Evolutionary conservation across 495 filamentous ascomycete genomes (phyloP), one percentile per base, ranked within the genome.

Genomic region (Bryoglossum gracile): DNA sequence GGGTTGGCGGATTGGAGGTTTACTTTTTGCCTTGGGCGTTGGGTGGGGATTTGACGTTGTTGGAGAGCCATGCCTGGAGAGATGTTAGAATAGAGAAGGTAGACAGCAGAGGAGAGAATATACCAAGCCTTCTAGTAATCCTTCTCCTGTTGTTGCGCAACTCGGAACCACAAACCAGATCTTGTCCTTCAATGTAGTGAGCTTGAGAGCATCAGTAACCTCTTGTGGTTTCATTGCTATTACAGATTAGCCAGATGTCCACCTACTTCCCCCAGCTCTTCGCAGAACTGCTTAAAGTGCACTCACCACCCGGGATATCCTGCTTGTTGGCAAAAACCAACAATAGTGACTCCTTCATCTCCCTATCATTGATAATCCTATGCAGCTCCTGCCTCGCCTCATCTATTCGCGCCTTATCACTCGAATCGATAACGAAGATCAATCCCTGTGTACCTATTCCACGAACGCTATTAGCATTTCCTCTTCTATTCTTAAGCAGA

Each of bases 291-390:
- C n/a, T n/a, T n/a, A n/a, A n/a, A n/a, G n/a, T n/a, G n/a, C n/a
- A n/a, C 81, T 42, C 73, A 96, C 91, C 87, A 57, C 84, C 87
- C 30, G 65, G 65, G 43, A 96, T 73, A 77, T 97, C 94, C 67
- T 97, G 92, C 77, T 97, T 98, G 68, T 98, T 98, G 19, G 94
- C 94, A 66, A 98, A 95, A 23, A 98, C 92, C 32, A 98, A 68
- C 43, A 98, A 69, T 56, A 96, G 68, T 19, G 88, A 87, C 63
- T 98, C 92, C 69, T 90, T 92, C 92, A 98, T 97, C 77, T 98
- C 92, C 38, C 89, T 77, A 62, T 98, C 92, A 60, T 90, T 86
- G 64, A 98, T 94, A 60, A 98, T 96, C 56, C 89, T 86, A 60
- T 94, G 85, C 26, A 98, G 71, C 62, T 98, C 92, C 40, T 81